A percentile compares a stretch with the other conserved stretches of the same genome.
phyloP scores from a whole-genome alignment of 2,329 filamentous ascomycete genomes.

The Cadophora sp. region DNA sequence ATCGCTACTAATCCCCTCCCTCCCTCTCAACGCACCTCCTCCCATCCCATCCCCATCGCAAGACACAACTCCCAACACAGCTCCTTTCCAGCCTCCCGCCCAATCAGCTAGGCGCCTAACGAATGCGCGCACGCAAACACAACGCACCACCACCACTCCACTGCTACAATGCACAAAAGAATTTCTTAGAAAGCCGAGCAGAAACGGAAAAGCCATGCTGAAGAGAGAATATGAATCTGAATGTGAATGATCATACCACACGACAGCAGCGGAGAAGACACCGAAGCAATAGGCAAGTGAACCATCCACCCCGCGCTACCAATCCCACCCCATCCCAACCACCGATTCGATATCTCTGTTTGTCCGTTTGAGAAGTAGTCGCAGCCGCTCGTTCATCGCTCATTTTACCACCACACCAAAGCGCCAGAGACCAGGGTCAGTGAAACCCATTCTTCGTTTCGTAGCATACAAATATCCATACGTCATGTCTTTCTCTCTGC shows the following conservation, averaged over 20 bases:
- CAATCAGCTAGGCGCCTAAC: not conserved
- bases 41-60: not conserved
- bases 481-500: not conserved
- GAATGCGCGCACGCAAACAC: not conserved
- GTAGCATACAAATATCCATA: slow-evolving; percentile 28
- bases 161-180: not conserved
- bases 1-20: not conserved
- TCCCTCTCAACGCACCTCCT: not conserved
- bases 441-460: slow-evolving; percentile 4
- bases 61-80: no score
- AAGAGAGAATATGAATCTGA: not conserved
- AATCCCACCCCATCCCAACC: not conserved
- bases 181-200: not conserved
- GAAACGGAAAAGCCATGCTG: not conserved
- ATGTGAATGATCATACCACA: not conserved
- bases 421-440: slow-evolving; percentile 21
- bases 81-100: not conserved
- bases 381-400: slow-evolving; percentile 13
- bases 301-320: not conserved
- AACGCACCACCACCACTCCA: not conserved
- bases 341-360: not conserved
- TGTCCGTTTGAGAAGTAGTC: not conserved
- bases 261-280: not conserved
- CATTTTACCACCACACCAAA: slow-evolving; percentile 30
- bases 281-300: not conserved